These are phyloP conservation scores for Aspergillus clavatus DNA, from an alignment of 2,329 filamentous ascomycete species.

Conservation along the genomic window DNA sequence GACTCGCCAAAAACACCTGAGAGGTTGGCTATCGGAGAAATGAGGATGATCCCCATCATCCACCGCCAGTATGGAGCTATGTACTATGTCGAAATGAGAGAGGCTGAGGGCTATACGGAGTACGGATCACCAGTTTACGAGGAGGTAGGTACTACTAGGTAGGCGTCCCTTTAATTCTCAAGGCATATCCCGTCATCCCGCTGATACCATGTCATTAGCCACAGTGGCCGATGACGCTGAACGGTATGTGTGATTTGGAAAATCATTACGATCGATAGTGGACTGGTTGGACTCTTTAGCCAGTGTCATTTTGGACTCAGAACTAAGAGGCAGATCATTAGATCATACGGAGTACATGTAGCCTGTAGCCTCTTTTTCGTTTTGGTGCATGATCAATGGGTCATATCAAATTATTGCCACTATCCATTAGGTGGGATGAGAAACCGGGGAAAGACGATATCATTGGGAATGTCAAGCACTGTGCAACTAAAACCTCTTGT, in stretches of 20 bases:
- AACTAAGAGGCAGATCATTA: not conserved
- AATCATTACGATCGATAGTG: too few relatives aligned
- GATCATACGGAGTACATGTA: too few relatives aligned
- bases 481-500: not conserved
- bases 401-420: not conserved
- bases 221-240: too few relatives aligned
- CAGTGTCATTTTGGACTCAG: not conserved
- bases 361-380: not conserved
- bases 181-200: too few relatives aligned
- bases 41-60: constrained; percentile 21
- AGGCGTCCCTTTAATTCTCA: too few relatives aligned
- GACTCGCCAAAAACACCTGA: constrained; percentile 12
- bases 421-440: not conserved
- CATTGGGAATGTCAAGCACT: not conserved
- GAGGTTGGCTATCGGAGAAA: constrained; percentile 10
- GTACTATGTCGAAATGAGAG: too few relatives aligned
- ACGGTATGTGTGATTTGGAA: too few relatives aligned
- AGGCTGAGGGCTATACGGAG: too few relatives aligned
- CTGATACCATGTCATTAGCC: too few relatives aligned
- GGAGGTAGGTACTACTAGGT: too few relatives aligned
- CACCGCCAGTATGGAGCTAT: constrained; percentile 8
- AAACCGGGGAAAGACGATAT: not conserved
- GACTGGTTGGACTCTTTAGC: too few relatives aligned
- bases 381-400: not conserved
- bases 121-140: too few relatives aligned